These are phyloP conservation scores for Xylariaceae sp. DNA, from an alignment of 2,329 filamentous ascomycete genomes.

Conservation along the genomic window DNA sequence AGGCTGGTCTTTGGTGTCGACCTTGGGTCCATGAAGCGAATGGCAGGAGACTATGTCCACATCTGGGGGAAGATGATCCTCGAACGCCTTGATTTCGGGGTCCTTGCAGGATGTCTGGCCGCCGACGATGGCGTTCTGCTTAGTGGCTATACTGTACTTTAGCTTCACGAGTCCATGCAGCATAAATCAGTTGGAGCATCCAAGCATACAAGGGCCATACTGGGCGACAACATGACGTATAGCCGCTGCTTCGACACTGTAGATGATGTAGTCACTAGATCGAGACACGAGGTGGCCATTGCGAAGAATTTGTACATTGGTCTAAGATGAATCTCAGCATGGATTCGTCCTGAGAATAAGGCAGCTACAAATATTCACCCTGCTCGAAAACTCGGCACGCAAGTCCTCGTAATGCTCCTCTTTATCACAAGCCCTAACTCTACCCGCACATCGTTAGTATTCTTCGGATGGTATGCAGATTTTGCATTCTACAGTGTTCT, in stretches of 20 bases:
- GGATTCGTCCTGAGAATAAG: conserved; percentile 29
- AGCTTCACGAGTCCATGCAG: background rate
- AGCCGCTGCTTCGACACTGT: conserved; percentile 91
- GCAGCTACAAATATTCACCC: conserved; percentile 55
- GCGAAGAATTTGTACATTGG: conserved; percentile 77
- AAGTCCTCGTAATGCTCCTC: conserved; percentile 82
- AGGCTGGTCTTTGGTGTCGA: conserved; percentile 84
- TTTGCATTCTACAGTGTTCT: conserved; percentile 3
- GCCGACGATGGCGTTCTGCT: conserved; percentile 89
- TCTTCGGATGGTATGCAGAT: background rate
- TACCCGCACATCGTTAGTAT: conserved; percentile 38
- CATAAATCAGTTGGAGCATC: conserved; percentile 16
- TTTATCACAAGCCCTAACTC: conserved; percentile 90
- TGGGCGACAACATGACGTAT: conserved; percentile 82
- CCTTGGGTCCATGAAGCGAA: conserved; percentile 87
- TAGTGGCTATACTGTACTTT: conserved; percentile 62
- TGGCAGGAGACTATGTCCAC: conserved; percentile 94
- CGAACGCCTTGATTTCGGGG: conserved; percentile 90
- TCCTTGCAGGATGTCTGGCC: conserved; percentile 98
- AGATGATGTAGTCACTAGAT: conserved; percentile 97
- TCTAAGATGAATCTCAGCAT: conserved; percentile 60
- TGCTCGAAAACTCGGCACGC: conserved; percentile 73
- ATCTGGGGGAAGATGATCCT: conserved; percentile 78
- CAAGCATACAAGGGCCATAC: conserved; percentile 81
- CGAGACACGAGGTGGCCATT: conserved; percentile 96